Evolutionary conservation across 2,329 filamentous ascomycete species (phyloP).

Genomic region (Lecanosticta acicola): DNA sequence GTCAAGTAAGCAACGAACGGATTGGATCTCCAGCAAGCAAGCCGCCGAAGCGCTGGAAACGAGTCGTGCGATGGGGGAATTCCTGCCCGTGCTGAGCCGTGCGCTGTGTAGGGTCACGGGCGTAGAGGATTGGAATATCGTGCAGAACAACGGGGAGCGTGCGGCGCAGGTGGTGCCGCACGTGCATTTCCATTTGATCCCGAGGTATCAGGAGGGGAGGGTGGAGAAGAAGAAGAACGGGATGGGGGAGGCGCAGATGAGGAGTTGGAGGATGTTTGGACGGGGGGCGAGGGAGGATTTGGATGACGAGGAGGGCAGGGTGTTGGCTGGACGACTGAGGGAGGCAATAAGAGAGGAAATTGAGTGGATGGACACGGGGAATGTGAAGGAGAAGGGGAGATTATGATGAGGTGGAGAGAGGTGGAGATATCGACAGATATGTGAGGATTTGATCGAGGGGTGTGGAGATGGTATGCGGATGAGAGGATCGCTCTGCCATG

Average conservation of each 20-base stretch:
- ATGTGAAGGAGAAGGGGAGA: slow-evolving; percentile 5
- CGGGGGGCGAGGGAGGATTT: slow-evolving; percentile 65
- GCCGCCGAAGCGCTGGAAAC: slow-evolving; percentile 17
- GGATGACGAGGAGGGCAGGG: slow-evolving; percentile 66
- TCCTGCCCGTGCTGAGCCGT: slow-evolving; percentile 65
- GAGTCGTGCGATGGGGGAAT: slow-evolving; percentile 38
- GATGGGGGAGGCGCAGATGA: slow-evolving; percentile 39
- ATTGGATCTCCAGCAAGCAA: slow-evolving; percentile 17
- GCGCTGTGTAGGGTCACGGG: slow-evolving; percentile 65
- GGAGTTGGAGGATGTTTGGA: slow-evolving; percentile 80
- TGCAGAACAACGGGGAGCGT: slow-evolving; percentile 86
- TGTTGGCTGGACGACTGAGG: slow-evolving; percentile 50
- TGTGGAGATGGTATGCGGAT: no score
- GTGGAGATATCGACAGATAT: background rate
- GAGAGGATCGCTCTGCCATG: no score
- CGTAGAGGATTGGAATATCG: slow-evolving; percentile 85
- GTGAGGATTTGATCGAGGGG: no score
- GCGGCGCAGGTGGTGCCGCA: slow-evolving; percentile 91
- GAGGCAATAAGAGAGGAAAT: slow-evolving; percentile 30
- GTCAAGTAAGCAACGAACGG: slow-evolving; percentile 6
- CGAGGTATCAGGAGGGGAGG: slow-evolving; percentile 55
- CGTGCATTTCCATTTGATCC: slow-evolving; percentile 92
- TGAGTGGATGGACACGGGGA: slow-evolving; percentile 3
- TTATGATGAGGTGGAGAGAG: slow-evolving; percentile 1
- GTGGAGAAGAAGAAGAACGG: slow-evolving; percentile 49